These are phyloP conservation scores for Boletus tylopilopsis DNA, from an alignment of 768 basidiomycete species.

Conservation along the genomic window DNA sequence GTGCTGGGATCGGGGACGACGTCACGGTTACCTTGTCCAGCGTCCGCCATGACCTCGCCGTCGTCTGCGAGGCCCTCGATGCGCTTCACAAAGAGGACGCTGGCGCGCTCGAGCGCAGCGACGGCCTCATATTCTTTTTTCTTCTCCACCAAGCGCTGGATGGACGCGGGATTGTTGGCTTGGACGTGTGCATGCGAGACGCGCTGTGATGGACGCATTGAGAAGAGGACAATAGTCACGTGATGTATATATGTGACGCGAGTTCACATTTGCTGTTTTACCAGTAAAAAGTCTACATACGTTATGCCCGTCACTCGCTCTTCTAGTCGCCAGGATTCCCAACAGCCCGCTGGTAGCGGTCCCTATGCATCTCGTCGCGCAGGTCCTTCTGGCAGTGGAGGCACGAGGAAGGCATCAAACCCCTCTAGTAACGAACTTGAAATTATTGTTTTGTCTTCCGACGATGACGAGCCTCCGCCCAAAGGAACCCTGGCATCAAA, in stretches of 20 bases:
- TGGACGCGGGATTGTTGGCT: slow-evolving; percentile 44
- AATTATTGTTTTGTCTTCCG: slow-evolving; percentile 35
- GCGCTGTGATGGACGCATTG: slow-evolving; percentile 57
- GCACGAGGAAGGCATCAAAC: slow-evolving; percentile 15
- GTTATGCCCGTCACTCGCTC: slow-evolving; percentile 30
- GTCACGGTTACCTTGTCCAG: slow-evolving; percentile 72
- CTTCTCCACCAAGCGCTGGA: slow-evolving; percentile 64
- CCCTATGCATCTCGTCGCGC: slow-evolving; percentile 5
- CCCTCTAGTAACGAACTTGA: slow-evolving; percentile 23
- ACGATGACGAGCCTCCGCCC: slow-evolving; percentile 24
- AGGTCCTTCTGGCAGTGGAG: slow-evolving; percentile 4
- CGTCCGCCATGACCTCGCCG: slow-evolving; percentile 74
- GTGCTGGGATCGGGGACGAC: too few species aligned
- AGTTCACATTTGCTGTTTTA: not conserved
- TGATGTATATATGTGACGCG: slow-evolving; percentile 12
- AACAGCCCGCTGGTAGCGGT: not conserved
- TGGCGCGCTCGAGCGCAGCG: slow-evolving; percentile 64
- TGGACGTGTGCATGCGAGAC: slow-evolving; percentile 46
- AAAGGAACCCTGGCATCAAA: slow-evolving; percentile 17
- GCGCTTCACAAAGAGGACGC: slow-evolving; percentile 58
- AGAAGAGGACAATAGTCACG: slow-evolving; percentile 11
- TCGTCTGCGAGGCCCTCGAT: slow-evolving; percentile 68
- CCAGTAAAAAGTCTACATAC: not conserved
- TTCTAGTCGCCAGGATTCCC: slow-evolving; percentile 18
- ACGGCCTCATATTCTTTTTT: slow-evolving; percentile 81